Evolutionary conservation across 1,284 basidiomycete species (phyloP), one percentile per base, ranked within the genome.

Genomic region (Apiotrichum brassicae): DNA sequence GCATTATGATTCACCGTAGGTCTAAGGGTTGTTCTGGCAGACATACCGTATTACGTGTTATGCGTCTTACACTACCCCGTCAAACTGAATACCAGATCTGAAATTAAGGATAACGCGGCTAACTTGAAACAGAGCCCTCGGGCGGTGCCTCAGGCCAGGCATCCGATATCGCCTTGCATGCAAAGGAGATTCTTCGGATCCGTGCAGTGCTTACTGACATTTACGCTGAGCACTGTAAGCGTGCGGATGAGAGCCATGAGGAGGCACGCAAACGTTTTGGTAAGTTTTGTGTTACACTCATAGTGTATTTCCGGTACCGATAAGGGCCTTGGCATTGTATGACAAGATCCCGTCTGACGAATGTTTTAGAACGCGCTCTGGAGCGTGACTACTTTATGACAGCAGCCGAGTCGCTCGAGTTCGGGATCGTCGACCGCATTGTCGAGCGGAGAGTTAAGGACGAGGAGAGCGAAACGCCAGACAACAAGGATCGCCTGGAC

Each of bases 351-450:
- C n/a, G n/a, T n/a, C n/a, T n/a, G n/a, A n/a, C n/a, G n/a, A n/a
- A n/a, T n/a, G n/a, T 12, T 24, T 14, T 34, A 54, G 90, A 87
- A 69, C 84, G 76, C 51, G 88, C 90, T 30, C 75, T 95, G 54
- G 91, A 95, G 74, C 80, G 91, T 51, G 91, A 95, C 71, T 92
- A 92, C 73, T 95, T 91, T 73, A 85, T 95, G 84, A 92, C 87
- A 44, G 86, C 90, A 5, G 80, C 84, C 66, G 86, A 91, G 76
- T 88, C 90, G 14, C 76, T 89, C 59, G 79, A 83, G 38, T 94
- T 94, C 72, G 90, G 91, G 24, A 86, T 95, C 53, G 85, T 94
- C 36, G 91, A 95, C 74, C 84, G 83, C 43, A 87, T 94, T 57
- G 78, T 94, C 44, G 83, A 87, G 72, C 66, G 64, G 37, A 59